A percentile compares a stretch with the other conserved stretches of the same genome.
Evolutionary conservation across 2,329 filamentous ascomycete genomes (phyloP).

Genomic region (Fonsecaea erecta): DNA sequence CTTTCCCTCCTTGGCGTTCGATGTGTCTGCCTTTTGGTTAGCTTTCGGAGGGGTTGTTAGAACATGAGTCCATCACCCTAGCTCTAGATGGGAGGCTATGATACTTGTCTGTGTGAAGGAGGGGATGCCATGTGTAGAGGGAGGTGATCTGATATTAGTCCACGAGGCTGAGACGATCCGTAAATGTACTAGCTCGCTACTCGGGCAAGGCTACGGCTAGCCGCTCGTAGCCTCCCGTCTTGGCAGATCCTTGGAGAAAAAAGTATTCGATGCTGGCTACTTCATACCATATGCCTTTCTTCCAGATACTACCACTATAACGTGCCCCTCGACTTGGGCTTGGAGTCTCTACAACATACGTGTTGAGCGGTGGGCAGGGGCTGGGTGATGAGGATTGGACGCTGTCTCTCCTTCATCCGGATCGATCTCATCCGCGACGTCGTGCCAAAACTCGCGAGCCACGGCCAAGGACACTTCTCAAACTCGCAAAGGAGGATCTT

Average conservation of each 20-base stretch:
- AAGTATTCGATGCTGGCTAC: not conserved
- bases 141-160: no score
- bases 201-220: not conserved
- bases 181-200: not conserved
- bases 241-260: not conserved
- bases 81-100: not conserved
- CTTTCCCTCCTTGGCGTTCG: not conserved
- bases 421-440: not conserved
- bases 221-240: not conserved
- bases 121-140: not conserved
- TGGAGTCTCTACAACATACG: not conserved
- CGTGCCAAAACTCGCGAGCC: not conserved
- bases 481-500: slow-evolving; percentile 2
- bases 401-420: slow-evolving; percentile 4
- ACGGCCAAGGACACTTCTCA: not conserved
- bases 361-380: not conserved
- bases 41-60: not conserved
- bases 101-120: not conserved
- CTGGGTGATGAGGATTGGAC: slow-evolving; percentile 18
- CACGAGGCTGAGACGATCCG: not conserved
- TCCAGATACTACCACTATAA: not conserved
- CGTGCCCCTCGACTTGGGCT: not conserved
- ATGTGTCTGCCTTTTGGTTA: not conserved
- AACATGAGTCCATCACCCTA: not conserved
- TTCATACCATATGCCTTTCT: not conserved